These are phyloP conservation scores for Podila clonocystis DNA, from an alignment of 192 early-diverging fungal genomes.

Conservation along the genomic window DNA sequence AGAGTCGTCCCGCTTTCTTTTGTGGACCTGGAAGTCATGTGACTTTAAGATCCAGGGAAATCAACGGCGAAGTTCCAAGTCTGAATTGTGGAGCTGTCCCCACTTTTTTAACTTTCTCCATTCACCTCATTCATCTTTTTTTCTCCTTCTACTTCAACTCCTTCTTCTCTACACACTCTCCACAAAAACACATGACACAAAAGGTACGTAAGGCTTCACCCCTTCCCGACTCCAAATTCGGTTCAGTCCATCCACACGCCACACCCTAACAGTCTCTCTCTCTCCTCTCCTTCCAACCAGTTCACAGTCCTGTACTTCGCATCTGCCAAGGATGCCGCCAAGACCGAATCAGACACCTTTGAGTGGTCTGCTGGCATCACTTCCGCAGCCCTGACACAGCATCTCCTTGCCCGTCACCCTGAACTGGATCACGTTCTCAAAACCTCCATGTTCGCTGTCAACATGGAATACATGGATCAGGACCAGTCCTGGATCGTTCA, in stretches of 20 bases:
- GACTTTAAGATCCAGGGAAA: neutral
- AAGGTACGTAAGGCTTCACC: neutral
- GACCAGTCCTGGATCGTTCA: conserved; percentile 54
- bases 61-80: neutral
- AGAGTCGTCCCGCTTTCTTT: too few species aligned
- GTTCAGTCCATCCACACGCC: neutral
- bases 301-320: conserved; percentile 73
- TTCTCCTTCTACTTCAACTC: neutral
- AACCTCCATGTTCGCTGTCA: conserved; percentile 64
- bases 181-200: conserved; percentile 1
- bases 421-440: conserved; percentile 52
- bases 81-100: neutral
- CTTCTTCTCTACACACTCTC: neutral
- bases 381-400: conserved; percentile 16
- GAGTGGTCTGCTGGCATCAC: conserved; percentile 28
- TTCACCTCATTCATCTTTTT: neutral
- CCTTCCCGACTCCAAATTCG: neutral
- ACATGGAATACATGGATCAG: conserved; percentile 70
- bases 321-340: conserved; percentile 60
- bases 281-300: conserved; percentile 23
- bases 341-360: conserved; percentile 54
- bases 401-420: conserved; percentile 47
- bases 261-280: neutral
- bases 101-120: neutral
- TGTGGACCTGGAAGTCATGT: too few species aligned